Evolutionary conservation across 306 rosid species (phyloP).

Genomic region (Prunus davidiana): DNA sequence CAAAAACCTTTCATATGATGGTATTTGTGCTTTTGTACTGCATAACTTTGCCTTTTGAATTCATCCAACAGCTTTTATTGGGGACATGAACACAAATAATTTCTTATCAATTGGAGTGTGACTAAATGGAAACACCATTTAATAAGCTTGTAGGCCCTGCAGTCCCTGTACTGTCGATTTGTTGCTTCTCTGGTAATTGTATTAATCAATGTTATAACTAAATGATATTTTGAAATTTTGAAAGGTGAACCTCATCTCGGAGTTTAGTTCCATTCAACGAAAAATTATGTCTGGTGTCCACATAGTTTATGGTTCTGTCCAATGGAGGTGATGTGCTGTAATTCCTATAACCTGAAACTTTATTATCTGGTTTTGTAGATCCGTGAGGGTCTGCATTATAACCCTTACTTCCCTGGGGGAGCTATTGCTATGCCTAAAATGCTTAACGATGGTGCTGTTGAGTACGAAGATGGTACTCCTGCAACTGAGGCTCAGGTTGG

Average conservation of each 20-base stretch:
- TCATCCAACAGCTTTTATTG: neutral
- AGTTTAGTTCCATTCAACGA: neutral
- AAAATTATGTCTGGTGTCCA: neutral
- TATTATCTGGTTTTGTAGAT: constrained; percentile 54
- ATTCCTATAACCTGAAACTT: neutral
- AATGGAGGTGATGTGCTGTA: neutral
- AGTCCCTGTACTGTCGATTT: neutral
- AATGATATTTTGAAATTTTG: neutral
- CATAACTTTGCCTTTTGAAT: neutral
- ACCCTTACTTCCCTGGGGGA: constrained; percentile 98
- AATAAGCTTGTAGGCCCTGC: neutral
- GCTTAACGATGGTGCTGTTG: constrained; percentile 97
- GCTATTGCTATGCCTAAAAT: constrained; percentile 99
- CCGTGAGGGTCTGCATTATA: constrained; percentile 90
- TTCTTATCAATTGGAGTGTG: neutral
- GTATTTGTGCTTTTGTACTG: neutral
- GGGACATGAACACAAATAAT: neutral
- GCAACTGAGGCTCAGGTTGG: constrained; percentile 96
- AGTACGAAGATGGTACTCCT: constrained; percentile 87
- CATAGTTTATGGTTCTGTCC: neutral
- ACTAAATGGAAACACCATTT: neutral
- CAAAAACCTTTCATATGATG: neutral
- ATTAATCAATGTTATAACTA: neutral
- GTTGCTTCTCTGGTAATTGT: neutral
- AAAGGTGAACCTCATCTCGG: neutral